Percentiles rank a stretch among this genome's conserved stretches.
Evolutionary conservation across 495 filamentous ascomycete species (phyloP).

Genomic region (Xylaria bambusicola): DNA sequence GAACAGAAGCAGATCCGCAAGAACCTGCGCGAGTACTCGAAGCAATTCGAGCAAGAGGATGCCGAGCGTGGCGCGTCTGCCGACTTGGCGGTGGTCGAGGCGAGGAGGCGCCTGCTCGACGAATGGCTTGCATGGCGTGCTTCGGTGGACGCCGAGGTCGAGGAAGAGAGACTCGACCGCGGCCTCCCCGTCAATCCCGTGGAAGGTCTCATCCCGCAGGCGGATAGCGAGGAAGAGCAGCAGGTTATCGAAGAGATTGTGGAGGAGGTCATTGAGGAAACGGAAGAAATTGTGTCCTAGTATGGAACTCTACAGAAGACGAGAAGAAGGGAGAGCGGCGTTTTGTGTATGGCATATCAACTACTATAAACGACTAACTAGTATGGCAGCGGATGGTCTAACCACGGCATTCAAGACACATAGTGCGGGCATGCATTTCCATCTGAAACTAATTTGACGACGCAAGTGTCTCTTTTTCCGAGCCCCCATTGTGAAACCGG

Average conservation of each 20-base stretch:
- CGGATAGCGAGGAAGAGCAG: constrained; percentile 63
- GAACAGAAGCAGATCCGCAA: constrained; percentile 97
- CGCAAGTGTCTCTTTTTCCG: too few relatives aligned
- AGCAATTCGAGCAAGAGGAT: constrained; percentile 93
- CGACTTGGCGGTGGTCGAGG: constrained; percentile 90
- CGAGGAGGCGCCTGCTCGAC: constrained; percentile 75
- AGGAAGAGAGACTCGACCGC: constrained; percentile 67
- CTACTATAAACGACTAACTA: not conserved
- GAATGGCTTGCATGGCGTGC: constrained; percentile 91
- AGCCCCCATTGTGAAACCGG: too few relatives aligned
- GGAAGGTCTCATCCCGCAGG: constrained; percentile 57
- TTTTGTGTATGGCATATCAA: constrained; percentile 29
- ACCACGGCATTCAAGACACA: constrained; percentile 14
- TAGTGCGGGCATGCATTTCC: constrained; percentile 4
- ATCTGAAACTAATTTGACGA: too few relatives aligned
- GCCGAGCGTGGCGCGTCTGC: constrained; percentile 86
- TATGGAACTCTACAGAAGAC: not conserved
- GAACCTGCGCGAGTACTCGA: constrained; percentile 95
- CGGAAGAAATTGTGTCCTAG: constrained; percentile 65
- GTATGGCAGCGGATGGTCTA: not conserved
- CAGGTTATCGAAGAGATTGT: constrained; percentile 83
- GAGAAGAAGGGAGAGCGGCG: constrained; percentile 22
- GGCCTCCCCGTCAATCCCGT: constrained; percentile 66
- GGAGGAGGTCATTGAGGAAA: constrained; percentile 93
- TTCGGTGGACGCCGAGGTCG: constrained; percentile 69